A percentile compares a stretch with the other conserved stretches of the same genome.
Evolutionary conservation across 257 asterid species (phyloP).

Genomic region (Gentiana macrophylla): DNA sequence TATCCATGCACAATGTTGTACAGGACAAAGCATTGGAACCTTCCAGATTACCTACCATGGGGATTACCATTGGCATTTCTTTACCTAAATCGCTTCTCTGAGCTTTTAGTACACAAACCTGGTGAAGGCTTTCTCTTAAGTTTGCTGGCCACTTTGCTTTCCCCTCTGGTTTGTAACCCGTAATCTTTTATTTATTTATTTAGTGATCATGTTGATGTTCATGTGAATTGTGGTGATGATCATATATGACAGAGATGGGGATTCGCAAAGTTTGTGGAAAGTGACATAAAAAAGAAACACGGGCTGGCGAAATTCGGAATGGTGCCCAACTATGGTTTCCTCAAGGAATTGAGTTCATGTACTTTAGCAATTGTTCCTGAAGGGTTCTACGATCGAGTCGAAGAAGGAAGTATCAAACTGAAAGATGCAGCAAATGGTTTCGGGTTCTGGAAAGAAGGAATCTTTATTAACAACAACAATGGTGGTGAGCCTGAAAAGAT

Average conservation of each 20-base stretch:
- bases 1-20: no score
- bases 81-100: no score
- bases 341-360: constrained; percentile 26
- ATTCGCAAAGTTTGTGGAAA: constrained; percentile 39
- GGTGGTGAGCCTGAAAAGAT: constrained; percentile 18
- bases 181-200: no score
- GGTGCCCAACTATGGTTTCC: constrained; percentile 42
- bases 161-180: no score
- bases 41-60: no score
- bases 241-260: constrained; percentile 39
- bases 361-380: constrained; percentile 22
- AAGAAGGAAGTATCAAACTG: constrained; percentile 38
- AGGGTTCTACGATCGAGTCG: constrained; percentile 40
- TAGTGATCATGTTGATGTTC: no score
- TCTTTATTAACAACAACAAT: constrained; percentile 33
- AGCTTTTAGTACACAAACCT: no score
- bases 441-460: constrained; percentile 32
- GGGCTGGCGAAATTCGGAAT: constrained; percentile 37
- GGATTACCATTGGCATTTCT: no score
- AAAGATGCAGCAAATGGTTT: constrained; percentile 18
- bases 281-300: constrained; percentile 29
- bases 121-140: no score
- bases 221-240: no score
- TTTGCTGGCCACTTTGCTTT: no score
- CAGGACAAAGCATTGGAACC: no score